A percentile compares a stretch with the other conserved stretches of the same genome.
These are phyloP conservation scores for Aspergillus arachidicola DNA, from an alignment of 2,329 filamentous ascomycete species.

Conservation along the genomic window DNA sequence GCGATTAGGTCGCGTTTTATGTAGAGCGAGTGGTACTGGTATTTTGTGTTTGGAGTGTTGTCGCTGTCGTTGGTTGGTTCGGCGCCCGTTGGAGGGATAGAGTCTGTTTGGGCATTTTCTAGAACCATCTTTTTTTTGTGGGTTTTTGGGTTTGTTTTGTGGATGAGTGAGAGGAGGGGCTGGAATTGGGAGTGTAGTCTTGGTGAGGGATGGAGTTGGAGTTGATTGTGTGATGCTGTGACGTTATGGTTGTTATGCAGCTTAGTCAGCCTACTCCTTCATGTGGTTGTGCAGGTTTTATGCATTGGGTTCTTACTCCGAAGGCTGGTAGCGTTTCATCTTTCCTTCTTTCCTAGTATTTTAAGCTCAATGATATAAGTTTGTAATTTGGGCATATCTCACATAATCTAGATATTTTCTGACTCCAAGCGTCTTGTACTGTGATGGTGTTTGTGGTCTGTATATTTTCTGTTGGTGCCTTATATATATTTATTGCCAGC, in stretches of 20 bases:
- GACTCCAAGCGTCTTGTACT: too few species aligned
- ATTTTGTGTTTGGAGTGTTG: conserved; percentile 10
- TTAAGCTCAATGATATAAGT: too few species aligned
- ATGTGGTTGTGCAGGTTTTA: not conserved
- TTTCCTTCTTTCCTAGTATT: too few species aligned
- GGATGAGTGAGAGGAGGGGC: not conserved
- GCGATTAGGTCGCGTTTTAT: conserved; percentile 30
- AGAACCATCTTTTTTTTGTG: conserved; percentile 26
- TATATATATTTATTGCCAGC: not conserved
- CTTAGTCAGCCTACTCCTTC: not conserved
- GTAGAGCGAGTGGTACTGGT: conserved; percentile 2
- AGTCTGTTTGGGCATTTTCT: conserved; percentile 18
- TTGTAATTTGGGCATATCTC: too few species aligned
- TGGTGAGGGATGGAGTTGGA: not conserved
- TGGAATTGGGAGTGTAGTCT: not conserved
- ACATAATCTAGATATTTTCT: too few species aligned
- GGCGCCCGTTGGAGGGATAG: conserved; percentile 18
- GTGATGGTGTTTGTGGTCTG: too few species aligned
- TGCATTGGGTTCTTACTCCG: too few species aligned
- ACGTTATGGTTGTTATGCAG: not conserved
- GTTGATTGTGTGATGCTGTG: not conserved
- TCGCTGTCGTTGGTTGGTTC: not conserved
- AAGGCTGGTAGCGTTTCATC: too few species aligned
- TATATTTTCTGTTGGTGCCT: not conserved
- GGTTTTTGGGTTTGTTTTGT: not conserved